Conservation (phyloP, 306 rosid species). For the Lathyrus aphaca region DNA sequence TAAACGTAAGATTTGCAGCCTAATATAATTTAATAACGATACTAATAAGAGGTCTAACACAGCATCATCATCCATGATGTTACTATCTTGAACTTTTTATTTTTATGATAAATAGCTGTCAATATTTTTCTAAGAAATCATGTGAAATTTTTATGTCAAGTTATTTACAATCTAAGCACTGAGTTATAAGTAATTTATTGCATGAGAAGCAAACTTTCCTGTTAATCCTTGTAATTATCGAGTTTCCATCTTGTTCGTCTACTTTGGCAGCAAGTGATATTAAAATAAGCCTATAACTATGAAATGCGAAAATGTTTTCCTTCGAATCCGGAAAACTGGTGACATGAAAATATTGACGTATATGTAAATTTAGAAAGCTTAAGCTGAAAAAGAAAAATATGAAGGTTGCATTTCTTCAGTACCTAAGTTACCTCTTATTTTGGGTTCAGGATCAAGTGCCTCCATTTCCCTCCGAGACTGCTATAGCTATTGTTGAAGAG, state of each 20-base stretch:
- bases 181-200: not conserved
- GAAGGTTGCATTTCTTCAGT: conserved; percentile 32
- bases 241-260: conserved; percentile 28
- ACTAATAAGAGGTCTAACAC: no score
- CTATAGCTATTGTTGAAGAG: conserved; percentile 79
- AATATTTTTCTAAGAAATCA: conserved; percentile 18
- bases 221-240: conserved; percentile 17
- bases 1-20: no score
- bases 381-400: not conserved
- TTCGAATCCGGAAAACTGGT: conserved; percentile 25
- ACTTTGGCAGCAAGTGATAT: not conserved
- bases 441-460: conserved; percentile 96
- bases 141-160: not conserved
- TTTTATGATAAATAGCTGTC: conserved; percentile 27
- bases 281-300: conserved; percentile 2
- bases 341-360: conserved; percentile 7
- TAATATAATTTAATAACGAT: no score
- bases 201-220: conserved; percentile 23
- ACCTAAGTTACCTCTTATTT: conserved; percentile 36
- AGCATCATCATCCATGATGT: not conserved
- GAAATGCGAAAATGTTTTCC: not conserved
- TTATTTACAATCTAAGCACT: not conserved
- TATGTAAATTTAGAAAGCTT: not conserved
- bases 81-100: not conserved
- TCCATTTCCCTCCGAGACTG: conserved; percentile 94